A percentile compares a stretch with the other conserved stretches of the same genome.
phyloP scores from a whole-genome alignment of 495 filamentous ascomycete species.

The Lophiostoma macrostomum region DNA sequence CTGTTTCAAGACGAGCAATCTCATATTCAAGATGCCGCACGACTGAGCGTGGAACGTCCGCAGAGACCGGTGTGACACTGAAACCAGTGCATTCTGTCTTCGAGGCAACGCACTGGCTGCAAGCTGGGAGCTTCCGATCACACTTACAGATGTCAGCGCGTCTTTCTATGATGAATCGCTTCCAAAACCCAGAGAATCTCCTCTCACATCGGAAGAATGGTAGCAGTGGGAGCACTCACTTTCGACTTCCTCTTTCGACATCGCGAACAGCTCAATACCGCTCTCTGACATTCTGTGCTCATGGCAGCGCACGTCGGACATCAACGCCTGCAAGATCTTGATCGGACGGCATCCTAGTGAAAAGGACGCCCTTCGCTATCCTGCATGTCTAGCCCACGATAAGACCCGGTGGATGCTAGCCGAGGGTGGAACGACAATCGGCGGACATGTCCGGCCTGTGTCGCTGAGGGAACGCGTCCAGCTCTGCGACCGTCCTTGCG shows the following conservation, averaged over 20 bases:
- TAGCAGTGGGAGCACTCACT: neutral
- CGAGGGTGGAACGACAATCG: no score
- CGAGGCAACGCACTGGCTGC: neutral
- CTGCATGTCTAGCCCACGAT: neutral
- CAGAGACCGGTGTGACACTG: neutral
- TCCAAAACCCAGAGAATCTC: neutral
- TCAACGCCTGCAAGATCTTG: neutral
- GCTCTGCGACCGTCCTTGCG: no score
- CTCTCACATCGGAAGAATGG: neutral
- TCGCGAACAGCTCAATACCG: slow-evolving; percentile 5
- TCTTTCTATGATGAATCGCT: neutral
- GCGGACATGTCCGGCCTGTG: no score
- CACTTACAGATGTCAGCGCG: slow-evolving; percentile 1
- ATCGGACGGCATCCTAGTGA: slow-evolving; percentile 1
- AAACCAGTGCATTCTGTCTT: slow-evolving; percentile 15
- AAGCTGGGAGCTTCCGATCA: slow-evolving; percentile 14
- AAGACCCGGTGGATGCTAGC: neutral
- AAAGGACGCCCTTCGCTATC: neutral
- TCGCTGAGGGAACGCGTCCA: no score
- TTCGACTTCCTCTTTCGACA: slow-evolving; percentile 12
- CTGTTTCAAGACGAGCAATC: slow-evolving; percentile 15
- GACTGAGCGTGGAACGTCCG: slow-evolving; percentile 6
- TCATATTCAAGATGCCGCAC: slow-evolving; percentile 18
- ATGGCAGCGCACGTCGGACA: slow-evolving; percentile 5
- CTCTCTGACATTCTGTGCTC: slow-evolving; percentile 5